Evolutionary conservation across 2,329 filamentous ascomycete genomes (phyloP), one percentile per base, ranked within the genome.

Genomic region (Claviceps pazoutovae): DNA sequence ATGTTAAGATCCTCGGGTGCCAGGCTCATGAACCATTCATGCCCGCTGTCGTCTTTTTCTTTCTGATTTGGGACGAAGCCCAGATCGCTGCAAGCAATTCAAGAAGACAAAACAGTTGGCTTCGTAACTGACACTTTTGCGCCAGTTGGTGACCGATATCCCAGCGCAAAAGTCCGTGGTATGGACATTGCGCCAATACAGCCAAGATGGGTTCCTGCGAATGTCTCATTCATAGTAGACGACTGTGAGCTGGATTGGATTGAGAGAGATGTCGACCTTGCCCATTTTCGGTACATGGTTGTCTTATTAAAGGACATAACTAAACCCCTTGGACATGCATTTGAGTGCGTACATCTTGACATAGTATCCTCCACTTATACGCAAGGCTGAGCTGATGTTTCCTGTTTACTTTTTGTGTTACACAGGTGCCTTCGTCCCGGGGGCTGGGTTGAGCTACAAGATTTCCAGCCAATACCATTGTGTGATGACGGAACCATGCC

Each of bases 381-480:
- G 19, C 5, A 41, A 38, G 19, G 19, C 34, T 50, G 19, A 49
- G 41, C 14, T 43, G 43, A 36, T 17, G 11, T 13, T 4, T 45
- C 39, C 37, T 17, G 13, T n/a, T 39, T 45, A 16, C 7, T 16
- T 6, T 39, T 21, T 14, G 21, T 21, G 21, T 21, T 21, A 21
- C 11, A 16, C 43, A 55, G 51, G 43, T 53, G 53, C 51, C 57
- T 71, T 1, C 62, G 62, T 30, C 71, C 72, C 2, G 71, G 72
- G 43, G 71, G 70, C 44, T 71, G 69, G 64, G 59, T 74, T 23
- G 71, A 74, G 57, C 60, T 70, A 16, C 64, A 69, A 41, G 70
- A 72, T 41, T 58, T 68, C 37, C 62, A 66, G 48, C 60, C 59
- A 43, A 57, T 55, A 21, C 58, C 68, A 13, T 58, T 60, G 30